Percentiles rank a stretch among this genome's conserved stretches.
Evolutionary conservation across 176 grass and related monocot genomes (phyloP).

Genomic region (Carex cristatella): DNA sequence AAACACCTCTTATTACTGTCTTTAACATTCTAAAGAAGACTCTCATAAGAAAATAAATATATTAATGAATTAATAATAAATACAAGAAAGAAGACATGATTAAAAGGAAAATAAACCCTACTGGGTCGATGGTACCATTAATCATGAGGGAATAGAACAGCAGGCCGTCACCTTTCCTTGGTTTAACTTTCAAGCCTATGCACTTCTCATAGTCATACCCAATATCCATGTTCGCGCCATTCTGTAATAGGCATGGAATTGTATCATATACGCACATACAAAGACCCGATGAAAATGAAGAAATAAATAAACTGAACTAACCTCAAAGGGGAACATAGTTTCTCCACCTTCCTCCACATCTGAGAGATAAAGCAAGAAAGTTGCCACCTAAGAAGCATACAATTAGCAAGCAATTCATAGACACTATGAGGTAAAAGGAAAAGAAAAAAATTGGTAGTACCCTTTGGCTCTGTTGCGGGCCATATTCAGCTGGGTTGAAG

Average conservation of each 20-base stretch:
- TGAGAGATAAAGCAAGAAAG: slow-evolving; percentile 90
- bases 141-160: slow-evolving; percentile 87
- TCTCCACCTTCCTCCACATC: slow-evolving; percentile 97
- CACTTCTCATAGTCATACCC: slow-evolving; percentile 91
- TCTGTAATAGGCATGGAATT: slow-evolving; percentile 43
- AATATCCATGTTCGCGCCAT: slow-evolving; percentile 82
- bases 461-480: slow-evolving; percentile 89
- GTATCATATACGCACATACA: neutral
- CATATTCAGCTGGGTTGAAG: slow-evolving; percentile 85
- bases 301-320: slow-evolving; percentile 13
- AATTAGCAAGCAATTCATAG: slow-evolving; percentile 11
- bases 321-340: slow-evolving; percentile 99
- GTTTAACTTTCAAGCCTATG: slow-evolving; percentile 91
- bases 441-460: slow-evolving; percentile 32
- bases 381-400: slow-evolving; percentile 56
- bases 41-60: neutral
- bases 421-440: neutral
- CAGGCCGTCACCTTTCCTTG: slow-evolving; percentile 85
- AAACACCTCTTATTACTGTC: neutral
- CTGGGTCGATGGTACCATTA: slow-evolving; percentile 90
- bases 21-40: neutral
- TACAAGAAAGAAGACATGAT: neutral
- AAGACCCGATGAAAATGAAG: neutral
- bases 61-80: neutral
- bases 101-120: slow-evolving; percentile 28